These are phyloP conservation scores for Fusarium xylarioides DNA, from an alignment of 2,329 filamentous ascomycete species.

Conservation along the genomic window DNA sequence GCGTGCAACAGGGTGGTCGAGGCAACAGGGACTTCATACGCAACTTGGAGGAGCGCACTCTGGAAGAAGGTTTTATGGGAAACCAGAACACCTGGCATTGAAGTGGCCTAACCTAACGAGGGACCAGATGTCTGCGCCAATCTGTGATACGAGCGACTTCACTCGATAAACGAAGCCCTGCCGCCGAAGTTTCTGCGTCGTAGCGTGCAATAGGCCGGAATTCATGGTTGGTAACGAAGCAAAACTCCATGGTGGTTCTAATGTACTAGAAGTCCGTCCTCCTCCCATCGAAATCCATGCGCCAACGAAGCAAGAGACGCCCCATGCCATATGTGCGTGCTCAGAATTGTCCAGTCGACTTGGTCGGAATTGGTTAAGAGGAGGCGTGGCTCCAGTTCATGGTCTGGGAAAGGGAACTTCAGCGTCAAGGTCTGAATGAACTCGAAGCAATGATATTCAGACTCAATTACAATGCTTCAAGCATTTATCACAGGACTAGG, in stretches of 20 bases:
- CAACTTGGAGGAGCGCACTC: conserved; percentile 90
- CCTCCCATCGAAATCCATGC: conserved; percentile 10
- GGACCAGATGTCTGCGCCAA: conserved; percentile 31
- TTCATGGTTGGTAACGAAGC: conserved; percentile 29
- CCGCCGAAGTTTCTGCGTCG: conserved; percentile 3
- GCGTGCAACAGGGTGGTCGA: conserved; percentile 68
- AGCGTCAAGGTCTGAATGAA: conserved; percentile 5
- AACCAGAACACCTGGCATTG: conserved; percentile 74
- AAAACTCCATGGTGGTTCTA: conserved; percentile 17
- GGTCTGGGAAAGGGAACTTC: conserved; percentile 3
- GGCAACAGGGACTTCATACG: conserved; percentile 89
- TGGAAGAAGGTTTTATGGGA: conserved; percentile 90
- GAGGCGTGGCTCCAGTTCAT: conserved; percentile 3
- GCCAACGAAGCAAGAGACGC: conserved; percentile 19
- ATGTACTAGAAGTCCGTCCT: conserved; percentile 9
- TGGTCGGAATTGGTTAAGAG: conserved; percentile 7
- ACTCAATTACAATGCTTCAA: neutral
- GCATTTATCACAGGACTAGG: neutral
- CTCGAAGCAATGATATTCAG: conserved; percentile 6
- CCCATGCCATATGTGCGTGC: neutral
- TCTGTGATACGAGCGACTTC: conserved; percentile 16
- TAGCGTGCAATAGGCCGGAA: conserved; percentile 15
- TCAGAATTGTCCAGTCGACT: neutral
- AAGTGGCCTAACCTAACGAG: conserved; percentile 32
- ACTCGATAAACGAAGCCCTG: conserved; percentile 10